Evolutionary conservation across 768 basidiomycete species (phyloP).

Genomic region (Boletus rex-veris): DNA sequence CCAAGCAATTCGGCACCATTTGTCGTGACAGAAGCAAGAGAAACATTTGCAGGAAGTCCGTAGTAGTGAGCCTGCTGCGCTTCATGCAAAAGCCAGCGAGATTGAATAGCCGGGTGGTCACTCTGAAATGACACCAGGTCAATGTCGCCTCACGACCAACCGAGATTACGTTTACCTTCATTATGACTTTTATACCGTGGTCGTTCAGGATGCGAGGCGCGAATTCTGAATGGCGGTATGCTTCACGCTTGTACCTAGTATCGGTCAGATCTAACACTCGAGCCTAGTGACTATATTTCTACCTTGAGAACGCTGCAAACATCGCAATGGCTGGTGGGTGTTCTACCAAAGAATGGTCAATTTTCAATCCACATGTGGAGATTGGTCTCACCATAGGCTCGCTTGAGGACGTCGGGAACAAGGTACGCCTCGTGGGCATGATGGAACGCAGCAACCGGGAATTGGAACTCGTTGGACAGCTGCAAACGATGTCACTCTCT

Average conservation of each 20-base stretch:
- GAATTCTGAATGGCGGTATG: slow-evolving; percentile 54
- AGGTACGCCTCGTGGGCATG: slow-evolving; percentile 81
- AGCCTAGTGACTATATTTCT: slow-evolving; percentile 4
- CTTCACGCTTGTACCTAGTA: slow-evolving; percentile 54
- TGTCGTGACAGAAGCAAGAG: slow-evolving; percentile 72
- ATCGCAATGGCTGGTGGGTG: slow-evolving; percentile 65
- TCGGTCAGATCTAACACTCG: neutral
- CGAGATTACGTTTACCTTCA: slow-evolving; percentile 40
- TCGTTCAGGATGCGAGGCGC: slow-evolving; percentile 53
- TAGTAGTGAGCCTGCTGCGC: slow-evolving; percentile 83
- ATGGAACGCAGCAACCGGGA: slow-evolving; percentile 71
- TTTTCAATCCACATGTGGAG: neutral
- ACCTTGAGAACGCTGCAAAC: slow-evolving; percentile 57
- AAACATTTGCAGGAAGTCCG: slow-evolving; percentile 65
- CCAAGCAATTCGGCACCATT: slow-evolving; percentile 72
- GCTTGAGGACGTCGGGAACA: slow-evolving; percentile 72
- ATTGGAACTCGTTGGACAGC: slow-evolving; percentile 80
- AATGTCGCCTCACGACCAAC: neutral
- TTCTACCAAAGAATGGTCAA: slow-evolving; percentile 26
- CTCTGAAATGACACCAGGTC: slow-evolving; percentile 40
- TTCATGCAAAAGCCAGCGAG: slow-evolving; percentile 76
- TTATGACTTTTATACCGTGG: slow-evolving; percentile 44
- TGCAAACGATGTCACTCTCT: slow-evolving; percentile 20
- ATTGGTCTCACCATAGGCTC: slow-evolving; percentile 49
- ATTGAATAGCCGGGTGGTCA: slow-evolving; percentile 63